Conservation (phyloP, 2,329 filamentous ascomycete species). For the Cytospora leucostoma region DNA sequence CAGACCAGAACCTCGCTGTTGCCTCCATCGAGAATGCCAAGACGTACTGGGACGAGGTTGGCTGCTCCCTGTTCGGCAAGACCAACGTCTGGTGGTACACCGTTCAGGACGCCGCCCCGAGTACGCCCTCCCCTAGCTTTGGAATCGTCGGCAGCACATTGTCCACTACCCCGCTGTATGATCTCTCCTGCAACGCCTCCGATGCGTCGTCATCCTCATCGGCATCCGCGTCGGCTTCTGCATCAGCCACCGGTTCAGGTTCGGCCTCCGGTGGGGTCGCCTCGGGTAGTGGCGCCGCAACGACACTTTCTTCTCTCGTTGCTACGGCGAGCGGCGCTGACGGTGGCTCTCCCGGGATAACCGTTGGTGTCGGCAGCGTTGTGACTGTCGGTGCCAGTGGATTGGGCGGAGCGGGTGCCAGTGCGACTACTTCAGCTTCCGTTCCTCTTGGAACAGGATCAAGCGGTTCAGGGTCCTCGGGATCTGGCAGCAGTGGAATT, state of each 20-base stretch:
- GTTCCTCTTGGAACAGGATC: constrained; percentile 14
- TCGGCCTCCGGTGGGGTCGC: not conserved
- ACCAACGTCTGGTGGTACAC: constrained; percentile 77
- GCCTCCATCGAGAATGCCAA: constrained; percentile 59
- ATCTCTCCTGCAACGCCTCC: constrained; percentile 59
- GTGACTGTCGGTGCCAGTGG: constrained; percentile 7
- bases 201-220: constrained; percentile 29
- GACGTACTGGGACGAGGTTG: constrained; percentile 78
- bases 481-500: constrained; percentile 14
- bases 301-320: constrained; percentile 9
- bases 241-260: not conserved
- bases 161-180: constrained; percentile 58
- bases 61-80: constrained; percentile 67
- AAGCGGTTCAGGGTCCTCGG: constrained; percentile 14
- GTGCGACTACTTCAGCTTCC: constrained; percentile 8
- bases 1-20: constrained; percentile 22
- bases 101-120: constrained; percentile 66
- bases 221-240: not conserved
- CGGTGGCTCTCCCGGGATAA: constrained; percentile 21
- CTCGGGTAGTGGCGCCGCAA: not conserved
- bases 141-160: constrained; percentile 63
- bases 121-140: constrained; percentile 67
- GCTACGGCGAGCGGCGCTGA: constrained; percentile 9
- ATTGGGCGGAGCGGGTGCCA: not conserved
- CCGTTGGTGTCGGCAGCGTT: constrained; percentile 19